Evolutionary conservation across 2,329 filamentous ascomycete species (phyloP).

Genomic region (Diaporthe amygdali): DNA sequence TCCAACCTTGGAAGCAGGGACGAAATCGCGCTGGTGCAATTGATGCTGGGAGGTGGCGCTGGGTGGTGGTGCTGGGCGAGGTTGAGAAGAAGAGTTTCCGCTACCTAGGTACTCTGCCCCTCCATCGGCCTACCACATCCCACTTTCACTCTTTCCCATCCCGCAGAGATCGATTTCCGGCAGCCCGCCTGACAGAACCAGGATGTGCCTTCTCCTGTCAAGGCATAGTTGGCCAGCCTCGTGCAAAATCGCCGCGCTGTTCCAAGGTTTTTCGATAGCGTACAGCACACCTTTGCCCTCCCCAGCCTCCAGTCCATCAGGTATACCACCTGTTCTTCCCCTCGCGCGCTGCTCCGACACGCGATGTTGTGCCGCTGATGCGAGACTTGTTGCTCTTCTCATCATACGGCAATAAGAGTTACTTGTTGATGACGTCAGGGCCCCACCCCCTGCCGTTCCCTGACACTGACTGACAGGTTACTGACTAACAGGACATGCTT

Average conservation of each 20-base stretch:
- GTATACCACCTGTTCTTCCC: background rate
- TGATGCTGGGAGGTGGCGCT: too few species aligned
- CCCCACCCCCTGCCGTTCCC: slow-evolving; percentile 6
- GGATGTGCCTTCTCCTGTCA: background rate
- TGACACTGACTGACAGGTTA: background rate
- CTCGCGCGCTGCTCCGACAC: background rate
- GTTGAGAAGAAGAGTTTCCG: background rate
- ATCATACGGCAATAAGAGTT: background rate
- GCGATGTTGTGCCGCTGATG: background rate
- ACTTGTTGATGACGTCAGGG: background rate
- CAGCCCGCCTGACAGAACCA: background rate
- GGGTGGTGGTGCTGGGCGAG: background rate
- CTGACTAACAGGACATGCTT: background rate
- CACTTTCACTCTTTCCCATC: slow-evolving; percentile 20
- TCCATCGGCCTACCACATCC: slow-evolving; percentile 4
- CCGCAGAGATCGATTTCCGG: slow-evolving; percentile 16
- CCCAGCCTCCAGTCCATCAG: background rate
- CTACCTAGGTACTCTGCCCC: background rate
- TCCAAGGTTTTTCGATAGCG: background rate
- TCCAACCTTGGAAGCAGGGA: too few species aligned
- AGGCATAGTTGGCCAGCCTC: background rate
- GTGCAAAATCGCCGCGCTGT: background rate
- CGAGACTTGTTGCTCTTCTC: background rate
- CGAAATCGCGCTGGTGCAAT: too few species aligned
- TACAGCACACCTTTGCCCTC: background rate